Evolutionary conservation across 2,329 filamentous ascomycete species (phyloP), one percentile per base, ranked within the genome.

Genomic region (Apiospora koreana): DNA sequence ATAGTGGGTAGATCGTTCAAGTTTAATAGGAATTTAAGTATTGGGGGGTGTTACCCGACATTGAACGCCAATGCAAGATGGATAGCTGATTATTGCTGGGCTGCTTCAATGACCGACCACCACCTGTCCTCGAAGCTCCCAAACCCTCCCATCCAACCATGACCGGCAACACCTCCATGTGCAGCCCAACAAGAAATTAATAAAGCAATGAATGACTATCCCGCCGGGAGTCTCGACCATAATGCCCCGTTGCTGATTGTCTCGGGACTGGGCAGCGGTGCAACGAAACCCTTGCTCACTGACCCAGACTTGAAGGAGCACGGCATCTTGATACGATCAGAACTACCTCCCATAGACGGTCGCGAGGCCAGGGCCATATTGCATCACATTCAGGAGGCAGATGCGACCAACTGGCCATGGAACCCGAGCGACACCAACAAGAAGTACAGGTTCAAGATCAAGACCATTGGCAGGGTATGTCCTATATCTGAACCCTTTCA

Each of bases 211-310:
- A 92, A 96, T 81, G 93, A 88, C 76, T 95, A 94, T 82, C 92
- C 93, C 69, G 80, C 84, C 71, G 92, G 92, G 81, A 97, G 95
- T 84, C 86, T 97, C 80, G 89, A 91, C 79, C 94, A 96, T 82
- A 97, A 96, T 82, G 87, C 97, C 76, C 95, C 95, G 45, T 87
- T 97, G 70, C 83, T 98, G 72, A 85, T 97, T 65, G 88, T 97
- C 43, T 94, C 94, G 46, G 96, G 95, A 16, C 87, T 98, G 43
- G 86, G 82, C 78, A 78, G 78, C 74, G 76, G 81, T 76, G 78
- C 35, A 74, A 85, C 74, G 78, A 84, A 74, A 80, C 84, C 71
- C 77, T 82, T 68, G 75, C 84, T 73, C n/a, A 73, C 65, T 67
- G 82, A 86, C 74, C 83, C 83, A 65, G 85, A 85, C 68, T 84